Conservation (phyloP, 164 flowering plant genomes). For the Houttuynia cordata region DNA sequence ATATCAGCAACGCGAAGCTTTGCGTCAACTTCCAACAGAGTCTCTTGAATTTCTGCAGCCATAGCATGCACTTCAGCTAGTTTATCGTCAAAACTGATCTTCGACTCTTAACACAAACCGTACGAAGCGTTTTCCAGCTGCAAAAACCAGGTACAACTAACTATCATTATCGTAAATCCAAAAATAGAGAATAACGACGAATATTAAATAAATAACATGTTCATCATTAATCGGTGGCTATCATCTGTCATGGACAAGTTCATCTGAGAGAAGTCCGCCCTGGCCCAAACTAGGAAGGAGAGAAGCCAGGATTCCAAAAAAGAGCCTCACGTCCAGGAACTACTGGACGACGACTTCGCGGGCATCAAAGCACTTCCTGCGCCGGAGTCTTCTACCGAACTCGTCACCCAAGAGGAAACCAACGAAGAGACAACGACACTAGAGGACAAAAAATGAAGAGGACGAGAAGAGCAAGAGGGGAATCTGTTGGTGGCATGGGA, state of each 20-base stretch:
- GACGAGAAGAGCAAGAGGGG: slow-evolving; percentile 14
- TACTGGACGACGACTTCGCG: not conserved
- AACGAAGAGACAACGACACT: not conserved
- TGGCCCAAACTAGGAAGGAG: not conserved
- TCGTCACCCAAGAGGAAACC: not conserved
- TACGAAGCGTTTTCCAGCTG: too few species aligned
- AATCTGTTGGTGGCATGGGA: slow-evolving; percentile 28
- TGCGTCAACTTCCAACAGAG: too few species aligned
- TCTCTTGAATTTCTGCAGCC: too few species aligned
- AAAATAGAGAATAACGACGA: too few species aligned
- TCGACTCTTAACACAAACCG: too few species aligned
- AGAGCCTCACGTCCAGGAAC: not conserved
- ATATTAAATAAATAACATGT: too few species aligned
- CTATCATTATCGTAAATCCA: too few species aligned
- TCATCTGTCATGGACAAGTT: slow-evolving; percentile 40
- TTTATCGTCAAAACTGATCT: too few species aligned
- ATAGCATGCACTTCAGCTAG: too few species aligned
- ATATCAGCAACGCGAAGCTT: too few species aligned
- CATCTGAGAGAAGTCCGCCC: slow-evolving; percentile 19
- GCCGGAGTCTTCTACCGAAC: not conserved
- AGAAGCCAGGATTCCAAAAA: not conserved
- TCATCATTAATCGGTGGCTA: too few species aligned
- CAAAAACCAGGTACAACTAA: too few species aligned
- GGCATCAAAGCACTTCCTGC: slow-evolving; percentile 1
- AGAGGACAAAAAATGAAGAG: slow-evolving; percentile 1